Evolutionary conservation across 2,329 filamentous ascomycete species (phyloP).

Genomic region (Nectriaceae sp.): DNA sequence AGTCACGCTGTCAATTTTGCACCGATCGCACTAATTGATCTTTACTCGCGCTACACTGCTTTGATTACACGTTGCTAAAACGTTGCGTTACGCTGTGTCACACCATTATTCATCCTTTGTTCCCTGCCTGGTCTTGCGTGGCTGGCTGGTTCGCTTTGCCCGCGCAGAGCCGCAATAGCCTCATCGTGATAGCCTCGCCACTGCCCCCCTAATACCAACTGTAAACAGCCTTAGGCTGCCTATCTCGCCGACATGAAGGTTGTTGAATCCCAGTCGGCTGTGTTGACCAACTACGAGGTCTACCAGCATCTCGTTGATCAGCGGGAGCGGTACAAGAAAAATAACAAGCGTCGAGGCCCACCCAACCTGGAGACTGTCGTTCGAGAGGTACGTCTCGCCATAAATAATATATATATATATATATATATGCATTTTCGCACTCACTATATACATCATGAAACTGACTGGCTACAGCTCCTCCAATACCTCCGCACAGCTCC

Average conservation of each 20-base stretch:
- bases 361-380: conserved; percentile 62
- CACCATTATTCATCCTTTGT: too few relatives aligned
- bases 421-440: background rate
- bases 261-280: conserved; percentile 68
- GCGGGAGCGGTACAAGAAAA: conserved; percentile 51
- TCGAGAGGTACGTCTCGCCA: conserved; percentile 56
- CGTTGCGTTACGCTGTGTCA: too few relatives aligned
- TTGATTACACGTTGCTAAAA: too few relatives aligned
- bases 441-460: background rate
- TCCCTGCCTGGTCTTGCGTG: background rate
- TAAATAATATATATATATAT: background rate
- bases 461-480: conserved; percentile 48
- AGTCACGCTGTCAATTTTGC: background rate
- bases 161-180: background rate
- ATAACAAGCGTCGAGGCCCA: conserved; percentile 51
- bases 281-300: conserved; percentile 74
- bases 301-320: conserved; percentile 64
- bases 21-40: too few relatives aligned
- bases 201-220: background rate
- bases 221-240: conserved; percentile 2
- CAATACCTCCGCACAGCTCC: conserved; percentile 59
- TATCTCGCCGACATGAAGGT: conserved; percentile 59
- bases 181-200: background rate
- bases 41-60: background rate
- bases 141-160: background rate